Evolutionary conservation across 2,329 filamentous ascomycete genomes (phyloP).

Genomic region (Fusarium hainanense): DNA sequence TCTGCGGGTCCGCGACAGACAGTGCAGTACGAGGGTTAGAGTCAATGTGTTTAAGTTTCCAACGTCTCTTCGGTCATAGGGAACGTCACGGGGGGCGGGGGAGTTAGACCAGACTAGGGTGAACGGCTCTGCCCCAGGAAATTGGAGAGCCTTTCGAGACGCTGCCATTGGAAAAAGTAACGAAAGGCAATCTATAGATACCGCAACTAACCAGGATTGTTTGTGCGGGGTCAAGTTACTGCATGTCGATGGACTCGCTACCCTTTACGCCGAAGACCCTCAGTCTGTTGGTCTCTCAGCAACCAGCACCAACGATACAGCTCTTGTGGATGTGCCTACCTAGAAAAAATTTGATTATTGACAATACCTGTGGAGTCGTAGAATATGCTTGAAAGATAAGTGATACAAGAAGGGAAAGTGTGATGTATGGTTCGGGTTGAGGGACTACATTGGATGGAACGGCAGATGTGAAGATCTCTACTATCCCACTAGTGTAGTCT

Average conservation of each 20-base stretch:
- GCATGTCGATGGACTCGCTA: conserved; percentile 34
- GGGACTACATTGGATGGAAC: conserved; percentile 11
- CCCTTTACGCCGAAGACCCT: conserved; percentile 40
- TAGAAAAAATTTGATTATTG: neutral
- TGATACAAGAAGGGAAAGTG: neutral
- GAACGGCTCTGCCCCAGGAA: conserved; percentile 35
- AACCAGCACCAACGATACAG: conserved; percentile 8
- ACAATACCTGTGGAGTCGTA: neutral
- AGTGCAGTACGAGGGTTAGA: conserved; percentile 6
- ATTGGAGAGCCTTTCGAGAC: conserved; percentile 34
- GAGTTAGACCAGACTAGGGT: conserved; percentile 31
- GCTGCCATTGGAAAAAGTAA: neutral
- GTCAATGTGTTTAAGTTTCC: neutral
- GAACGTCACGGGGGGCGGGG: conserved; percentile 38
- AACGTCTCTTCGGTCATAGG: conserved; percentile 39
- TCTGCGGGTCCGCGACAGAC: conserved; percentile 45
- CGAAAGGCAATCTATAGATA: neutral
- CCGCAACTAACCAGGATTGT: neutral
- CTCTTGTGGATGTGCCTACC: neutral
- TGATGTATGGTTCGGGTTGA: conserved; percentile 9
- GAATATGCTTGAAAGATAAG: neutral
- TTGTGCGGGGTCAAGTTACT: conserved; percentile 38
- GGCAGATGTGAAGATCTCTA: conserved; percentile 27
- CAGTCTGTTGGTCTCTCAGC: conserved; percentile 16
- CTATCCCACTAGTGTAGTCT: neutral